A percentile compares a stretch with the other conserved stretches of the same genome.
phyloP scores from a whole-genome alignment of 1,284 basidiomycete species.

The Tilletia caries region DNA sequence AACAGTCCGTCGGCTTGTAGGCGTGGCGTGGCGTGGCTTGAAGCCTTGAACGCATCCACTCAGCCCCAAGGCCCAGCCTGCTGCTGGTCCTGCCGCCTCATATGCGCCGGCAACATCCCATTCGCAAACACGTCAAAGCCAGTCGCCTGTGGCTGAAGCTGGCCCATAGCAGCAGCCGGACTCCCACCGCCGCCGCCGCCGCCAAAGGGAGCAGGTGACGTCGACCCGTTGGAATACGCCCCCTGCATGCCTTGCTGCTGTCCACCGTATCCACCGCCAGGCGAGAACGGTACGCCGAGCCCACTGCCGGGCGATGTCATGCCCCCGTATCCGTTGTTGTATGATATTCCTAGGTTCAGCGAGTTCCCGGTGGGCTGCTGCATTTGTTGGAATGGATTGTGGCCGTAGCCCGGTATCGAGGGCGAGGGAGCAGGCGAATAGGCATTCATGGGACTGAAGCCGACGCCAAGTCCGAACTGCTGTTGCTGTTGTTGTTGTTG shows the following conservation, averaged over 20 bases:
- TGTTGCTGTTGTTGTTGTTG: background rate
- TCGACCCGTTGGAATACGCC: too few relatives aligned
- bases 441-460: background rate
- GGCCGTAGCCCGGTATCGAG: background rate
- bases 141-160: conserved; percentile 3
- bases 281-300: too few relatives aligned
- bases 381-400: conserved; percentile 5
- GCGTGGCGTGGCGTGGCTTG: too few relatives aligned
- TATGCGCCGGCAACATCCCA: conserved; percentile 4
- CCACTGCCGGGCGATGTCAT: too few relatives aligned
- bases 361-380: background rate
- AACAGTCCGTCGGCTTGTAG: too few relatives aligned
- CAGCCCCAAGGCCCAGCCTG: too few relatives aligned
- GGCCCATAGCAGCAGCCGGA: background rate
- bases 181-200: background rate
- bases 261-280: too few relatives aligned
- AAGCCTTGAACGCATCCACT: too few relatives aligned
- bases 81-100: background rate
- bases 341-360: background rate
- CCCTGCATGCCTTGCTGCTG: too few relatives aligned
- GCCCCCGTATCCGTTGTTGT: background rate
- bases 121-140: conserved; percentile 7
- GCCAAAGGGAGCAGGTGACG: too few relatives aligned
- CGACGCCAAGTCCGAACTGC: background rate
- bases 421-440: background rate